These are phyloP conservation scores for Arachis stenosperma DNA, from an alignment of 306 rosid species.

Conservation along the genomic window DNA sequence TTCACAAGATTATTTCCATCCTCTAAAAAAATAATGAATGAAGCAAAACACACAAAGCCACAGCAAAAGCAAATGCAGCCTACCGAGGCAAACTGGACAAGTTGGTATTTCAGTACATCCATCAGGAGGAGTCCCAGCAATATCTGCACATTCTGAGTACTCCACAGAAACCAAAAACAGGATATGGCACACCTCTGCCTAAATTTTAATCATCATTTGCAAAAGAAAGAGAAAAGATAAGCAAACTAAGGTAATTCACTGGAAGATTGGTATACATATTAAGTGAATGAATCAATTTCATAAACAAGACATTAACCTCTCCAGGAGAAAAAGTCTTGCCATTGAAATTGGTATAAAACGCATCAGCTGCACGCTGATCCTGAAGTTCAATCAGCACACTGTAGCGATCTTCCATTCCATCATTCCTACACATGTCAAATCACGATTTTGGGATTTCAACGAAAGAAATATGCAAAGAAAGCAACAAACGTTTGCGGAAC, in stretches of 20 bases:
- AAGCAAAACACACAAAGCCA: constrained; percentile 5
- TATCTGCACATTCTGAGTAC: constrained; percentile 74
- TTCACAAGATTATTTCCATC: constrained; percentile 19
- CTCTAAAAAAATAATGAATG: constrained; percentile 12
- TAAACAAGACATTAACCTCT: constrained; percentile 55
- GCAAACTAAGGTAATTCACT: background rate
- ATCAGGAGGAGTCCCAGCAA: constrained; percentile 76
- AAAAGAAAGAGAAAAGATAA: background rate
- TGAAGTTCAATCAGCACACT: constrained; percentile 67
- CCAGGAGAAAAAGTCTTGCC: constrained; percentile 76
- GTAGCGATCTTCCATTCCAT: constrained; percentile 86
- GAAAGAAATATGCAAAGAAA: background rate
- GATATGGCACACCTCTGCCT: constrained; percentile 94
- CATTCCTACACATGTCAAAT: constrained; percentile 57
- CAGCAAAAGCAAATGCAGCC: constrained; percentile 39
- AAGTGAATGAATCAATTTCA: background rate
- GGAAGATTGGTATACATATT: background rate
- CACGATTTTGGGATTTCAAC: background rate
- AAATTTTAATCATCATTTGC: constrained; percentile 34
- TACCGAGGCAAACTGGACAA: constrained; percentile 96
- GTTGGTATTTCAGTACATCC: constrained; percentile 85
- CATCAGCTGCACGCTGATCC: constrained; percentile 57
- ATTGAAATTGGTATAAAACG: constrained; percentile 62
- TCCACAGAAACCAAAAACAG: constrained; percentile 74
- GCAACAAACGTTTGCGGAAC: background rate